Evolutionary conservation across 2,329 filamentous ascomycete genomes (phyloP).

Genomic region (Periglandula ipomoeae): DNA sequence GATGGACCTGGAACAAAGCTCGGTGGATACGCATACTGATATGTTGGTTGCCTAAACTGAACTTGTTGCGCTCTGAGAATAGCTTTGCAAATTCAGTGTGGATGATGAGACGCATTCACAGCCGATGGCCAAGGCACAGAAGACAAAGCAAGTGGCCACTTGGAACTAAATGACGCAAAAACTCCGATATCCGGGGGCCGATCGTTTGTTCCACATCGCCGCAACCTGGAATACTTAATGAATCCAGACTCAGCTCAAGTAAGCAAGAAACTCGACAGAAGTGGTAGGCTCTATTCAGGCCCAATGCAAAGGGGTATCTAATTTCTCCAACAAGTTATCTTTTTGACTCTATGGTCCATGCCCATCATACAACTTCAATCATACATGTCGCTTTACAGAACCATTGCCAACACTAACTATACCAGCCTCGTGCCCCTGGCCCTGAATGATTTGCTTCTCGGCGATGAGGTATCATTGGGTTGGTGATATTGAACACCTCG

Average conservation of each 20-base stretch:
- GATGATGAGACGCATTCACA: too few relatives aligned
- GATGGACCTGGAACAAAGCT: background rate
- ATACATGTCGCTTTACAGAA: background rate
- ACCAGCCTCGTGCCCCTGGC: constrained; percentile 55
- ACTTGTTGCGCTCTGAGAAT: too few relatives aligned
- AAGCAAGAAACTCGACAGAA: background rate
- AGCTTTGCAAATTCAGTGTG: too few relatives aligned
- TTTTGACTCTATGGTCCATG: background rate
- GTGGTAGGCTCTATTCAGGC: background rate
- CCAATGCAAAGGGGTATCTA: background rate
- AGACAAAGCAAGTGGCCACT: too few relatives aligned
- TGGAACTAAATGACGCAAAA: too few relatives aligned
- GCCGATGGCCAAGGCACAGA: too few relatives aligned
- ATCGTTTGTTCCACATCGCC: too few relatives aligned
- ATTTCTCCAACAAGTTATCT: background rate
- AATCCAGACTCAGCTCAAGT: too few relatives aligned
- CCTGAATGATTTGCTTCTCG: constrained; percentile 44
- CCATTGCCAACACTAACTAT: constrained; percentile 36
- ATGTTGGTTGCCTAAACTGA: too few relatives aligned
- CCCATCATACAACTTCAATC: background rate
- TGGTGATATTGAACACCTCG: constrained; percentile 63
- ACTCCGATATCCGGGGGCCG: too few relatives aligned
- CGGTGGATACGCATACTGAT: background rate
- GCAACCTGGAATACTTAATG: too few relatives aligned
- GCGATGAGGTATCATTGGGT: constrained; percentile 79